Evolutionary conservation across 2,329 filamentous ascomycete genomes (phyloP).

Genomic region (Paecilomyces variotii): DNA sequence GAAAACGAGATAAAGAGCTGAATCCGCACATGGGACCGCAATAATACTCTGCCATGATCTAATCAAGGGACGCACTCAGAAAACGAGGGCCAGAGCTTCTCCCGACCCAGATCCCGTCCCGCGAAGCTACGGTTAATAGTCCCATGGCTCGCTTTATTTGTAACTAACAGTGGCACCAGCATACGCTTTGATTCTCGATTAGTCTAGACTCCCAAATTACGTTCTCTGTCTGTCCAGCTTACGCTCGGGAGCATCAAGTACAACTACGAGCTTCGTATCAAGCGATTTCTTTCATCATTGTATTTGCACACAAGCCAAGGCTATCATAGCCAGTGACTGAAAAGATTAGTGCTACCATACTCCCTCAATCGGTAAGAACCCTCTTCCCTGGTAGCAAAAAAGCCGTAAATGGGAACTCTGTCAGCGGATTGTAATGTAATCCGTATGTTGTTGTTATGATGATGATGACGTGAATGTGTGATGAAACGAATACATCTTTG

Average conservation of each 20-base stretch:
- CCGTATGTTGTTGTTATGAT: neutral
- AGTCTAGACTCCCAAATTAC: neutral
- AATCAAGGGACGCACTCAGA: too few relatives aligned
- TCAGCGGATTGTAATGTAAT: neutral
- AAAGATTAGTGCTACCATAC: neutral
- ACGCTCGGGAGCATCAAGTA: too few relatives aligned
- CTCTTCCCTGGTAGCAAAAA: neutral
- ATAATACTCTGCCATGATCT: too few relatives aligned
- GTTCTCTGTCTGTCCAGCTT: neutral
- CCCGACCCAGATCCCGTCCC: too few relatives aligned
- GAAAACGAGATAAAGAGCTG: too few relatives aligned
- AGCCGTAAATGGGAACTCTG: neutral
- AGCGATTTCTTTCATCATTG: neutral
- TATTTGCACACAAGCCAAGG: neutral
- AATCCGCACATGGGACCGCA: too few relatives aligned
- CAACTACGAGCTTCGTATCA: too few relatives aligned
- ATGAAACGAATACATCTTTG: neutral
- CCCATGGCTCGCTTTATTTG: too few relatives aligned
- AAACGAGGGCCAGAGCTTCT: too few relatives aligned
- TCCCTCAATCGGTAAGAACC: neutral
- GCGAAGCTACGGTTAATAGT: too few relatives aligned
- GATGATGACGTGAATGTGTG: neutral
- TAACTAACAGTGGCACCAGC: neutral
- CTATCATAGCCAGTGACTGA: neutral
- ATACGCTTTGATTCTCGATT: neutral